A percentile compares a stretch with the other conserved stretches of the same genome.
phyloP scores from a whole-genome alignment of 352 stramenopile species.

The Hyaloperonospora brassicae region DNA sequence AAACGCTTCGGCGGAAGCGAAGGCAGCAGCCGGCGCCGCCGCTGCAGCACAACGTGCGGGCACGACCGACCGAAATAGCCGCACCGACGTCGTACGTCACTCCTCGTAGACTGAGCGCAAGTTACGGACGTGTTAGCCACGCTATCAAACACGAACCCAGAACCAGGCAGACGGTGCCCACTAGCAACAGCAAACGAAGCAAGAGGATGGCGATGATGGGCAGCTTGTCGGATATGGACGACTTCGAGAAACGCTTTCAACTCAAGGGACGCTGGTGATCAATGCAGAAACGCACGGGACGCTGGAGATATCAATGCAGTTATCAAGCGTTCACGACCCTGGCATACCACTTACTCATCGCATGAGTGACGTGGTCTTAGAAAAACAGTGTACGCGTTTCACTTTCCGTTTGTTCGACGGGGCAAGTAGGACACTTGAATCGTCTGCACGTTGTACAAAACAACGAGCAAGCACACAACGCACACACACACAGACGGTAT shows the following conservation, averaged over 20 bases:
- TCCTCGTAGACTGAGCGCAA: not conserved
- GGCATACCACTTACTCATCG: not conserved
- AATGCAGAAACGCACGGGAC: not conserved
- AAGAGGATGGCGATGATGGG: conserved; percentile 5
- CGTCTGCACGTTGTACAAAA: conserved; percentile 25
- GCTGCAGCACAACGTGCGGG: not conserved
- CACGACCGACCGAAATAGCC: conserved; percentile 7
- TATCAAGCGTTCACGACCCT: too few species aligned
- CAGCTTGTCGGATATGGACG: conserved; percentile 29
- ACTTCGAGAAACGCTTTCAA: conserved; percentile 33
- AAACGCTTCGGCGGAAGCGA: conserved; percentile 11
- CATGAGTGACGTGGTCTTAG: conserved; percentile 14
- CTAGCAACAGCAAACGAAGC: conserved; percentile 6
- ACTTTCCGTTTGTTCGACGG: conserved; percentile 68
- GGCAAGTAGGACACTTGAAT: conserved; percentile 87
- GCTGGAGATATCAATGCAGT: too few species aligned
- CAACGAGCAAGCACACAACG: conserved; percentile 1
- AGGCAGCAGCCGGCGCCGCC: not conserved
- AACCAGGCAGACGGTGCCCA: conserved; percentile 6
- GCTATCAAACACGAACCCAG: conserved; percentile 1
- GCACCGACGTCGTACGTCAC: not conserved
- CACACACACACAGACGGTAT: not conserved
- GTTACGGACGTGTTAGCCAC: not conserved
- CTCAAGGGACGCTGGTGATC: conserved; percentile 15
- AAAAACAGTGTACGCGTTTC: conserved; percentile 73